These are phyloP conservation scores for Phenoliferia sp. DNA, from an alignment of 1,284 basidiomycete species.

Conservation along the genomic window DNA sequence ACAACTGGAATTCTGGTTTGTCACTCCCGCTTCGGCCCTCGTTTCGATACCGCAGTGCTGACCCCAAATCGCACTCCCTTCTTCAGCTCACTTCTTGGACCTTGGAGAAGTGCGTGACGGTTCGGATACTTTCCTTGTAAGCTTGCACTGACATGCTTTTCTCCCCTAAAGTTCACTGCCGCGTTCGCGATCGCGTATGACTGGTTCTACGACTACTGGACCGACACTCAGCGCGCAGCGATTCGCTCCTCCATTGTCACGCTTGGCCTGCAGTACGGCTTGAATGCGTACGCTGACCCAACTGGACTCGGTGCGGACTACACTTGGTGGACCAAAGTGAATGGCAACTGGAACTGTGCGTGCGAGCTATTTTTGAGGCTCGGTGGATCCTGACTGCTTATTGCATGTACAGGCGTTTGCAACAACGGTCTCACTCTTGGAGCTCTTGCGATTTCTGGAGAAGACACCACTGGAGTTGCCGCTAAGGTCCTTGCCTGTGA, in stretches of 20 bases:
- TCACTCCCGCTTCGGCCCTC: conserved; percentile 41
- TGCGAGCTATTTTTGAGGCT: not conserved
- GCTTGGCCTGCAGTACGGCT: conserved; percentile 61
- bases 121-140: too few relatives aligned
- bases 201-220: conserved; percentile 84
- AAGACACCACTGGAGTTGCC: conserved; percentile 73
- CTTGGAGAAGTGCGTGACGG: conserved; percentile 48
- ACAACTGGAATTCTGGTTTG: conserved; percentile 45
- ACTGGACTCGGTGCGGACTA: conserved; percentile 14
- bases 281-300: conserved; percentile 37
- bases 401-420: conserved; percentile 57
- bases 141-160: not conserved
- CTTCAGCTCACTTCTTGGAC: conserved; percentile 80
- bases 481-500: conserved; percentile 55
- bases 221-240: conserved; percentile 60
- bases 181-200: conserved; percentile 92
- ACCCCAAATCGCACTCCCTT: conserved; percentile 22
- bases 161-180: conserved; percentile 60
- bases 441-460: conserved; percentile 80
- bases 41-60: conserved; percentile 53
- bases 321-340: conserved; percentile 46
- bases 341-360: conserved; percentile 89
- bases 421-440: conserved; percentile 86
- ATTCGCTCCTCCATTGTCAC: conserved; percentile 71
- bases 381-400: not conserved